These are phyloP conservation scores for Fraxinus americana DNA, from an alignment of 257 asterid species.

Conservation along the genomic window DNA sequence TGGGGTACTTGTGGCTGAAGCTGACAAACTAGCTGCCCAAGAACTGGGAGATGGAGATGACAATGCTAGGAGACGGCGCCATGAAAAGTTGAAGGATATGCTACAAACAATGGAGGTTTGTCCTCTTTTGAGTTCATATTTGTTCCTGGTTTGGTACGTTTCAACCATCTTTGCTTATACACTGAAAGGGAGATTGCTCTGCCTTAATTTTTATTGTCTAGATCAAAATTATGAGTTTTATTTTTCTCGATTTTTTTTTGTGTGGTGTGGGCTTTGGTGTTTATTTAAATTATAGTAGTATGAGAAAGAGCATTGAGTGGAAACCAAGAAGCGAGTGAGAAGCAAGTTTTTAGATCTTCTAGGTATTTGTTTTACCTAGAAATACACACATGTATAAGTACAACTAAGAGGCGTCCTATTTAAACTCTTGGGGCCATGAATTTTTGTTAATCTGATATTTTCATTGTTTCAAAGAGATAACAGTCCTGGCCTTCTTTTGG, in stretches of 20 bases:
- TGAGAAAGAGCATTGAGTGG: neutral
- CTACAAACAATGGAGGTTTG: constrained; percentile 85
- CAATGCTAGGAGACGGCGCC: constrained; percentile 81
- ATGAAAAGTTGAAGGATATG: constrained; percentile 77
- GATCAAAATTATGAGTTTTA: neutral
- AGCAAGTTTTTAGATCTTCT: neutral
- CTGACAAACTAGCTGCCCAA: constrained; percentile 75
- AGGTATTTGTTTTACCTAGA: neutral
- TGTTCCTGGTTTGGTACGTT: constrained; percentile 2
- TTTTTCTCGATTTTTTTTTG: neutral
- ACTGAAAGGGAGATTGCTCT: neutral
- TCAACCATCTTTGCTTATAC: constrained; percentile 3
- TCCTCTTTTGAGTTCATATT: constrained; percentile 25
- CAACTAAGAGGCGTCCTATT: neutral
- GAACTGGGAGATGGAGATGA: constrained; percentile 89
- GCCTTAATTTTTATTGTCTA: neutral
- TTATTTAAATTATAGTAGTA: neutral
- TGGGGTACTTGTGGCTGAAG: constrained; percentile 80
- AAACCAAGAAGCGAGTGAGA: neutral
- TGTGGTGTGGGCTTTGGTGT: neutral
- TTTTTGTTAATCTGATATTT: neutral
- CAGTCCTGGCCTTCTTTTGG: neutral
- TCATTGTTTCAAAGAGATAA: neutral
- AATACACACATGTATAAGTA: neutral
- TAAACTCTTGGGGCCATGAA: neutral